A percentile compares a stretch with the other conserved stretches of the same genome.
phyloP scores from a whole-genome alignment of 2,329 filamentous ascomycete genomes.

The Gyromitra esculenta region DNA sequence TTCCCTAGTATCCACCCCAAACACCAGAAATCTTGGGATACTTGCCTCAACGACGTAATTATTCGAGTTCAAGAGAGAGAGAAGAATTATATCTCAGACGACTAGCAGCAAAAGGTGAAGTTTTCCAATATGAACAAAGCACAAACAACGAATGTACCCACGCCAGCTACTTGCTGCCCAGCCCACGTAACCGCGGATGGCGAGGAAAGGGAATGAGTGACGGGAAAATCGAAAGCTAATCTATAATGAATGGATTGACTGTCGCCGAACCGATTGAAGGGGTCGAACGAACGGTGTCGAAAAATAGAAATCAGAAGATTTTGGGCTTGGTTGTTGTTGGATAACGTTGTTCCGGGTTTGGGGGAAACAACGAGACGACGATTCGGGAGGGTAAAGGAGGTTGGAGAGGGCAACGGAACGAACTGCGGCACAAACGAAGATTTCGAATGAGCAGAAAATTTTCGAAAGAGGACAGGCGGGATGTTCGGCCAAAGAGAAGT shows the following conservation, averaged over 20 bases:
- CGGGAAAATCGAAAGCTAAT: constrained; percentile 35
- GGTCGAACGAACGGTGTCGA: constrained; percentile 46
- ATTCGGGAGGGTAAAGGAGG: constrained; percentile 48
- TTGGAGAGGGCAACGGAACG: constrained; percentile 40
- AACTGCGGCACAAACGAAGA: constrained; percentile 43
- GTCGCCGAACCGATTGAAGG: constrained; percentile 47
- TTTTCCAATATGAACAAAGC: constrained; percentile 33
- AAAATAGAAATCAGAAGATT: constrained; percentile 39
- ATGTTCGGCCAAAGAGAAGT: constrained; percentile 39
- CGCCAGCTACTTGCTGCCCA: constrained; percentile 49
- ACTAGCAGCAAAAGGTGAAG: constrained; percentile 33
- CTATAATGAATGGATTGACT: constrained; percentile 50
- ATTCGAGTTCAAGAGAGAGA: constrained; percentile 35
- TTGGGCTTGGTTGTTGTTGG: constrained; percentile 25
- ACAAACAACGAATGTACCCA: constrained; percentile 48
- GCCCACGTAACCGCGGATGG: constrained; percentile 45
- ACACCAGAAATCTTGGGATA: constrained; percentile 13
- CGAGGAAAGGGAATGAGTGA: constrained; percentile 45
- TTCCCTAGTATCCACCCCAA: constrained; percentile 19
- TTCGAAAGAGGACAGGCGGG: constrained; percentile 39
- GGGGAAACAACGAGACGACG: constrained; percentile 45
- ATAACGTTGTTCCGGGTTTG: constrained; percentile 30
- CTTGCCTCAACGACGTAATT: constrained; percentile 32
- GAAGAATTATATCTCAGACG: constrained; percentile 32
- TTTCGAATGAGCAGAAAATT: constrained; percentile 40